phyloP scores from a whole-genome alignment of 1,284 basidiomycete genomes.

The Heterobasidion annosum region DNA sequence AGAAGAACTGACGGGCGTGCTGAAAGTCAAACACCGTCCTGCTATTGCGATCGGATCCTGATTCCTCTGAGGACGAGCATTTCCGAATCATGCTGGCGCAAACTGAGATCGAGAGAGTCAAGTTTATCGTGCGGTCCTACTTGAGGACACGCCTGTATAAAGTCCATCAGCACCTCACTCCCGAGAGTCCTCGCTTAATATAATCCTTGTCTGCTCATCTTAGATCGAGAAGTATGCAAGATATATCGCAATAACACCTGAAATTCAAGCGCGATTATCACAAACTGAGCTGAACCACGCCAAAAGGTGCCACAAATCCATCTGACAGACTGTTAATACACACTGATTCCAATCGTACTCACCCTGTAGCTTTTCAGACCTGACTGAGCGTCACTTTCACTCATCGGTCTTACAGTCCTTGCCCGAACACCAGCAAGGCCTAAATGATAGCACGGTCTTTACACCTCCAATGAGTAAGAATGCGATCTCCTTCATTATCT shows the following conservation, averaged over 20 bases:
- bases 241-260: constrained; percentile 60
- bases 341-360: not conserved
- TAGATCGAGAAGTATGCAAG: constrained; percentile 85
- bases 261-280: constrained; percentile 65
- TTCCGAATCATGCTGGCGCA: constrained; percentile 86
- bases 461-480: constrained; percentile 73
- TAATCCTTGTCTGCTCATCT: not conserved
- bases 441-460: constrained; percentile 66
- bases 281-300: constrained; percentile 77
- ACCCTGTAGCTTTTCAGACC: constrained; percentile 50
- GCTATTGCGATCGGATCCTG: constrained; percentile 65
- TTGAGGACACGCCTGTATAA: constrained; percentile 82
- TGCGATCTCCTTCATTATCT: not conserved
- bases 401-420: constrained; percentile 71
- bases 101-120: constrained; percentile 87
- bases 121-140: constrained; percentile 83
- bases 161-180: constrained; percentile 21
- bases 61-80: constrained; percentile 84
- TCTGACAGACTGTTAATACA: not conserved
- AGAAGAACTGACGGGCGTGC: not conserved
- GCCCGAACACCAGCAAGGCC: constrained; percentile 61
- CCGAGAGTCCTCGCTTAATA: not conserved
- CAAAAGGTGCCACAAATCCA: constrained; percentile 36
- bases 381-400: constrained; percentile 68
- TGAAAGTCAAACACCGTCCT: constrained; percentile 54